Conservation (phyloP, 371 early-diverging fungal species). For the Rhizomucor miehei region DNA sequence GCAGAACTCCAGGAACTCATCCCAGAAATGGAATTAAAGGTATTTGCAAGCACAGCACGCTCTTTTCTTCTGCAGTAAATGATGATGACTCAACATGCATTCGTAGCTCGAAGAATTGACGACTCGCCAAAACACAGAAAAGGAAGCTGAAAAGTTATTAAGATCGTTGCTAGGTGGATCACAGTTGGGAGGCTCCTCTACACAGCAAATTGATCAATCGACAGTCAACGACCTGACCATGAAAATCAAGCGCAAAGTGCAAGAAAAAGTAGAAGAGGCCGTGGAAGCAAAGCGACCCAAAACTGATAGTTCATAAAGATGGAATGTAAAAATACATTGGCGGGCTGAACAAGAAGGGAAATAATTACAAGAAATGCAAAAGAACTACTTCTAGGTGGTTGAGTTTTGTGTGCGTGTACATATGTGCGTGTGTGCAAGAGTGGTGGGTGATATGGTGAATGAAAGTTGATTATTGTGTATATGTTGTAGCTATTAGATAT, state of each 20-base stretch:
- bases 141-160: conserved; percentile 33
- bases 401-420: no score
- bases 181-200: conserved; percentile 13
- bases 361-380: conserved; percentile 96
- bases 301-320: conserved; percentile 86
- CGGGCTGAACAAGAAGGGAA: conserved; percentile 97
- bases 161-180: conserved; percentile 25
- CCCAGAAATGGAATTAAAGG: conserved; percentile 50
- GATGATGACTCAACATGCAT: neutral
- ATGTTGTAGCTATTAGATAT: no score
- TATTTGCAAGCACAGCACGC: conserved; percentile 11
- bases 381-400: conserved; percentile 47
- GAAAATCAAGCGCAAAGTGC: neutral
- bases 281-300: conserved; percentile 42
- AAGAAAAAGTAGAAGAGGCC: neutral
- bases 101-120: conserved; percentile 34
- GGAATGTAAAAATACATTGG: conserved; percentile 90
- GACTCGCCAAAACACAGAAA: conserved; percentile 34
- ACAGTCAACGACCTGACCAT: neutral
- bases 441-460: no score
- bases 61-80: neutral
- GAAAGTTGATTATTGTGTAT: no score
- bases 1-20: conserved; percentile 43
- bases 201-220: conserved; percentile 57
- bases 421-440: no score